Evolutionary conservation across 176 grass and related monocot genomes (phyloP), one percentile per base, ranked within the genome.

Genomic region (Puccinellia tenuiflora): DNA sequence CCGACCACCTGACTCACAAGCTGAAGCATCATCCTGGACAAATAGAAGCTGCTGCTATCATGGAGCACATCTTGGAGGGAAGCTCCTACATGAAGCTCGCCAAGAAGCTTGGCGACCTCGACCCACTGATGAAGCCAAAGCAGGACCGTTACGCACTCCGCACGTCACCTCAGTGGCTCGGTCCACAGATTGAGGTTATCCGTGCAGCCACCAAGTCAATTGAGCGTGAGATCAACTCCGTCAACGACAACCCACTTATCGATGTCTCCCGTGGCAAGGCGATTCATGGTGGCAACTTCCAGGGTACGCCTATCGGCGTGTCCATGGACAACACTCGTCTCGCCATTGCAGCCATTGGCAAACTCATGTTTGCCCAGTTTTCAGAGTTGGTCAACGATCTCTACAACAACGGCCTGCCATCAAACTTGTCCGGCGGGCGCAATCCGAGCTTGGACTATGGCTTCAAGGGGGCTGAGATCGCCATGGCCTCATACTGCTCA

Each of bases 401-500:
- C 81, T 97, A 97, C 94, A 97, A 97, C 94, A 97, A 97, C 2
- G 94, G 94, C 0, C 65, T 97, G 37, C 91, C 94, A 1, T 97
- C 94, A 26, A 97, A 97, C 79, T 80, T 97, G 14, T 94, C 94
- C 0, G 91, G 94, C 0, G 91, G 94, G 5, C 85, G 94, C 48
- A 97, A 97, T 67, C 94, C 91, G 0, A 97, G 91, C 87, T 68
- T 97, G 87, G 94, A 97, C 62, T 97, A 97, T 16, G 94, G 94
- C 1, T 97, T 97, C 87, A 97, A 97, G 87, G 94, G 94, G 11
- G 94, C 94, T 0, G 94, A 97, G 85, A 94, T 97, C 38, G 94
- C 94, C 76, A 97, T 97, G 94, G 94, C 94, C 3, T 86, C 94
- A 4, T 97, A 97, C 83, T 97, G 94, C 87, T 97, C 94, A 1